phyloP scores from a whole-genome alignment of 352 stramenopile genomes.

The Globisporangium ultimum region DNA sequence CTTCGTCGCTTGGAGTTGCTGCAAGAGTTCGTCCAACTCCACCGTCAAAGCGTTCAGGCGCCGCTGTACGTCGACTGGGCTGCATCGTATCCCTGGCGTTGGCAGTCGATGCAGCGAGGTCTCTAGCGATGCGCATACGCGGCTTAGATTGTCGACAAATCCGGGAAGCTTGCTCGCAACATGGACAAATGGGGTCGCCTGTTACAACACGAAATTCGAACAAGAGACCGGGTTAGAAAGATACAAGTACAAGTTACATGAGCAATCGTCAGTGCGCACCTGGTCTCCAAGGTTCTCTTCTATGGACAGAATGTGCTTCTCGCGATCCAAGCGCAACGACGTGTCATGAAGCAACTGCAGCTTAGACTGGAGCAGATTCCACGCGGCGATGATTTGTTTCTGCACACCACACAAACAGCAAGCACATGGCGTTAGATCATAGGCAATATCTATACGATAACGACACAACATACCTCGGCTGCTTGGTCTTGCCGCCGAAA shows the following conservation, averaged over 20 bases:
- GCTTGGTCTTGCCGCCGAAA: constrained; percentile 45
- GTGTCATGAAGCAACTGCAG: constrained; percentile 45
- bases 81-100: constrained; percentile 22
- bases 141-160: constrained; percentile 16
- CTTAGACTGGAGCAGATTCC: constrained; percentile 45
- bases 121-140: constrained; percentile 27
- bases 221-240: no score
- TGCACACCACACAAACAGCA: constrained; percentile 8
- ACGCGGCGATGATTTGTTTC: constrained; percentile 42
- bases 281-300: constrained; percentile 30
- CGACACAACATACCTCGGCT: constrained; percentile 26
- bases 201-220: background rate
- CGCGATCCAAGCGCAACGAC: constrained; percentile 32
- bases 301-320: constrained; percentile 23
- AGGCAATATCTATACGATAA: no score
- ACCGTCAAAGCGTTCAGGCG: constrained; percentile 24
- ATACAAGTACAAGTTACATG: no score
- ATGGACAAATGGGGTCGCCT: constrained; percentile 16
- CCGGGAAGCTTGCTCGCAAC: constrained; percentile 18
- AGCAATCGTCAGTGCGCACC: constrained; percentile 9
- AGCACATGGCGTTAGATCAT: no score
- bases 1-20: constrained; percentile 19
- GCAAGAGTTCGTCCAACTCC: constrained; percentile 27
- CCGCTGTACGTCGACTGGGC: constrained; percentile 21
- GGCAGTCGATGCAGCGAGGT: constrained; percentile 34